Conservation (phyloP, 768 basidiomycete genomes). For the Mycena venus region DNA sequence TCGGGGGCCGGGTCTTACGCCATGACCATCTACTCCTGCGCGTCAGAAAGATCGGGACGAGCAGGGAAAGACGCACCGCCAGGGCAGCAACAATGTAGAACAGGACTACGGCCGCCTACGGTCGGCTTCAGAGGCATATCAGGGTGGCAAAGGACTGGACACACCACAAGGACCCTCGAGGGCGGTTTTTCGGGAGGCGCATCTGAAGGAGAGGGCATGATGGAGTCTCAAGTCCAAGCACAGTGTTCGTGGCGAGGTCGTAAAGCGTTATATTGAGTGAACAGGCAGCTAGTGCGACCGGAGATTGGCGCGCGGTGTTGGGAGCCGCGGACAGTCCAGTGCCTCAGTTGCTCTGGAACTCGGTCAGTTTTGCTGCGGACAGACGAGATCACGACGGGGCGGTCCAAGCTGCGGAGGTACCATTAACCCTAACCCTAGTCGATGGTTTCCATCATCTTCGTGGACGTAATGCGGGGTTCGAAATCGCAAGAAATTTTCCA, state of each 20-base stretch:
- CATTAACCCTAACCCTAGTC: too few relatives aligned
- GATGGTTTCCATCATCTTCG: too few relatives aligned
- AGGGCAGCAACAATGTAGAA: slow-evolving; percentile 78
- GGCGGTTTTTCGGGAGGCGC: slow-evolving; percentile 30
- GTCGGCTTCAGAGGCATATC: slow-evolving; percentile 5
- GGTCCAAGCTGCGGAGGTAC: too few relatives aligned
- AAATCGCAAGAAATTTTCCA: too few relatives aligned
- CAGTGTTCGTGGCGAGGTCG: neutral
- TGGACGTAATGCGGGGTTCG: too few relatives aligned
- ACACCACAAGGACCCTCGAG: slow-evolving; percentile 47
- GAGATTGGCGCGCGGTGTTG: too few relatives aligned
- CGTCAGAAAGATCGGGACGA: slow-evolving; percentile 12
- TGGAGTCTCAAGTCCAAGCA: neutral
- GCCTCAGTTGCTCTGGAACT: too few relatives aligned
- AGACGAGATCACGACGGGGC: too few relatives aligned
- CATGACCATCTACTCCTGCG: slow-evolving; percentile 12
- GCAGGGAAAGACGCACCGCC: slow-evolving; percentile 57
- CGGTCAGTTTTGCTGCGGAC: too few relatives aligned
- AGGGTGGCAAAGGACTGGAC: slow-evolving; percentile 6
- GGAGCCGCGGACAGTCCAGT: too few relatives aligned
- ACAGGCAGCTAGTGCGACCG: too few relatives aligned
- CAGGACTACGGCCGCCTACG: slow-evolving; percentile 64
- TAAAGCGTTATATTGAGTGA: too few relatives aligned
- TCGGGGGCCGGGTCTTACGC: slow-evolving; percentile 6
- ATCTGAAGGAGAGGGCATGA: slow-evolving; percentile 15